Percentiles rank a stretch among this genome's conserved stretches.
Conservation (phyloP, 2,329 filamentous ascomycete genomes). For the Penicillium sp. region DNA sequence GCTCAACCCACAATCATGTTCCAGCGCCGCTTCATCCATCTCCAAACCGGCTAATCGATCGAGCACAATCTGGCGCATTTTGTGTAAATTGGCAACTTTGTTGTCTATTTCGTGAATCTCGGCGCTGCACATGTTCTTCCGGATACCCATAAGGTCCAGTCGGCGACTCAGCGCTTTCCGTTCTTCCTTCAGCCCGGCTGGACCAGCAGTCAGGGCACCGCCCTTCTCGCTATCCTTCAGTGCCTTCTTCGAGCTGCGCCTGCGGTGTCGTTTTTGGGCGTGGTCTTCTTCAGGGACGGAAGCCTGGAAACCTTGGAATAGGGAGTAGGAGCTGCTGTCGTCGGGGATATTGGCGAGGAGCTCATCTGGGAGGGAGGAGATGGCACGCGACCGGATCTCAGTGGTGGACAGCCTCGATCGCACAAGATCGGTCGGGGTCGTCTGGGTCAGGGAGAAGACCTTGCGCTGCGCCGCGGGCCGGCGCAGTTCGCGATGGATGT, state of each 20-base stretch:
- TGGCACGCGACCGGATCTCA: slow-evolving; percentile 91
- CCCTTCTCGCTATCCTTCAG: slow-evolving; percentile 63
- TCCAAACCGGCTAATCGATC: slow-evolving; percentile 84
- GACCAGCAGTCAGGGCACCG: slow-evolving; percentile 59
- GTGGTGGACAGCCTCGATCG: slow-evolving; percentile 84
- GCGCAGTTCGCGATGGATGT: slow-evolving; percentile 85
- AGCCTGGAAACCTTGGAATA: slow-evolving; percentile 96
- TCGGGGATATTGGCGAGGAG: slow-evolving; percentile 87
- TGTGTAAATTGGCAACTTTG: slow-evolving; percentile 90
- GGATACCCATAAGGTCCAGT: slow-evolving; percentile 84
- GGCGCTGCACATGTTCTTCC: slow-evolving; percentile 96
- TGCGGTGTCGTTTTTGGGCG: slow-evolving; percentile 67
- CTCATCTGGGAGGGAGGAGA: slow-evolving; percentile 87
- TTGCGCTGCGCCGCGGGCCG: slow-evolving; percentile 81
- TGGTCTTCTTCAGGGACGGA: slow-evolving; percentile 70
- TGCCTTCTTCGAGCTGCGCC: slow-evolving; percentile 72
- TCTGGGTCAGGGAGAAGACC: slow-evolving; percentile 87
- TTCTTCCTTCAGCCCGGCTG: slow-evolving; percentile 76
- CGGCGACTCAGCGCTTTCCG: slow-evolving; percentile 78
- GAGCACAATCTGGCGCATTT: slow-evolving; percentile 88
- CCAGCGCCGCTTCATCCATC: slow-evolving; percentile 84
- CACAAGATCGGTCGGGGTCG: slow-evolving; percentile 90
- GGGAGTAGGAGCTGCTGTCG: slow-evolving; percentile 78
- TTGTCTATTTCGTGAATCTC: slow-evolving; percentile 97
- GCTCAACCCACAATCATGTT: slow-evolving; percentile 73